Evolutionary conservation across 1,284 basidiomycete genomes (phyloP).

Genomic region (Rhodotorula glutinis): DNA sequence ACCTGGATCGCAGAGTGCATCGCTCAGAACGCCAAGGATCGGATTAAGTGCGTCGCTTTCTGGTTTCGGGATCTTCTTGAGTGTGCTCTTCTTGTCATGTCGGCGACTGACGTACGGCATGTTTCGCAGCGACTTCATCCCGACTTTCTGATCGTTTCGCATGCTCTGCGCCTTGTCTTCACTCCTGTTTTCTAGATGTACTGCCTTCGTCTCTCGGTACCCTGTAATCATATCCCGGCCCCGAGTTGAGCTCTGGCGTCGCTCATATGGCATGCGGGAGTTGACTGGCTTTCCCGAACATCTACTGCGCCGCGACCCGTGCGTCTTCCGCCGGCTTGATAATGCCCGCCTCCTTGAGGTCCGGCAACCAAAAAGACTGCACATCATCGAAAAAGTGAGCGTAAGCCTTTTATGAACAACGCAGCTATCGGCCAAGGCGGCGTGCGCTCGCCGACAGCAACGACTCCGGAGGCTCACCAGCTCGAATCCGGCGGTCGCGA

Average conservation of each 20-base stretch:
- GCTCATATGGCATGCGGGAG: too few species aligned
- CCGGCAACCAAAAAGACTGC: conserved; percentile 79
- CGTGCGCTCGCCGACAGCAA: too few species aligned
- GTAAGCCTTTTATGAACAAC: too few species aligned
- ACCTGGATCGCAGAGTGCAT: conserved; percentile 66
- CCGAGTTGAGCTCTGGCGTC: too few species aligned
- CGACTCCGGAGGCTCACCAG: conserved; percentile 58
- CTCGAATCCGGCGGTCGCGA: conserved; percentile 78
- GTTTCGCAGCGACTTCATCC: background rate
- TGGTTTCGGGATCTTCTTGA: background rate
- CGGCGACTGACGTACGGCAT: too few species aligned
- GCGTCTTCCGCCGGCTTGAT: conserved; percentile 2
- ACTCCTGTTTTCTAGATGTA: background rate
- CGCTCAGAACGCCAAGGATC: conserved; percentile 85
- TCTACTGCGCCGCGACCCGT: background rate
- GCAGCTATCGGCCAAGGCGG: too few species aligned
- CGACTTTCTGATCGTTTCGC: conserved; percentile 1
- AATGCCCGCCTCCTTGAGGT: conserved; percentile 56
- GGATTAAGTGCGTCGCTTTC: conserved; percentile 57
- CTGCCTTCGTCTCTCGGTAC: background rate
- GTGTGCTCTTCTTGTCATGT: too few species aligned
- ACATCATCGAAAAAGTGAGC: background rate
- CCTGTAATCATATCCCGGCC: too few species aligned
- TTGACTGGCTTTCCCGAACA: too few species aligned
- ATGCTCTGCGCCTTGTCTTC: background rate